Conservation (phyloP, 1,284 basidiomycete genomes). For the Cutaneotrichosporon sp. region DNA sequence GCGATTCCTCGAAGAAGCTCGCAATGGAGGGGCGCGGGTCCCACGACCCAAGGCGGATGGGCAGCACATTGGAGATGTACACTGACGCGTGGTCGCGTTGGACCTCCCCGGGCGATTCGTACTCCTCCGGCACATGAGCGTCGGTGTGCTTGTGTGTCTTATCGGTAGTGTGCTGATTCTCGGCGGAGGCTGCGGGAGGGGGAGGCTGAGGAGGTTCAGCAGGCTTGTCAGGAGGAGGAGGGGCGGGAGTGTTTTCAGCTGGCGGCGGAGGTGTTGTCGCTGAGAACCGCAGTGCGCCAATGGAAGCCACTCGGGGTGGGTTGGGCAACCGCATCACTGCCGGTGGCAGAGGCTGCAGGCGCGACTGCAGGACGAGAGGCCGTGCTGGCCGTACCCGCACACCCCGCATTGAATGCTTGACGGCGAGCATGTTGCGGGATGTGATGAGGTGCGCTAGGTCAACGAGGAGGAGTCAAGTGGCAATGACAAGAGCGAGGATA, state of each 20-base stretch:
- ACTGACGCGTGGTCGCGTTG: constrained; percentile 38
- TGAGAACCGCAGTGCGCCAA: background rate
- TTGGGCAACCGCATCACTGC: background rate
- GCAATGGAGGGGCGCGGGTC: constrained; percentile 40
- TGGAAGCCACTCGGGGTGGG: background rate
- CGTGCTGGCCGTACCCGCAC: background rate
- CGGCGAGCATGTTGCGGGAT: background rate
- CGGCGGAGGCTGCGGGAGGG: too few relatives aligned
- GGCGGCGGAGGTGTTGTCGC: background rate
- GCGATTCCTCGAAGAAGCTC: constrained; percentile 34
- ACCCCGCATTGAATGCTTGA: constrained; percentile 3
- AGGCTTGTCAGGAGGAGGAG: background rate
- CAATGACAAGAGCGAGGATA: too few relatives aligned
- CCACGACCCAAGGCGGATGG: constrained; percentile 39
- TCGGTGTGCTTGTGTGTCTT: background rate
- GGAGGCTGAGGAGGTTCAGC: background rate
- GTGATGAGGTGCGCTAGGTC: background rate
- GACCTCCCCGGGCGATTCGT: constrained; percentile 8
- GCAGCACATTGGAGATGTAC: constrained; percentile 49
- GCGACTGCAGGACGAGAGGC: background rate
- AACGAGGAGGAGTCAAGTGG: too few relatives aligned
- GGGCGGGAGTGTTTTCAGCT: background rate
- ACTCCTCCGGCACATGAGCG: constrained; percentile 1
- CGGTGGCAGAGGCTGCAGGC: background rate
- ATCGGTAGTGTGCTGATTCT: background rate